Percentiles rank a stretch among this genome's conserved stretches.
Conservation (phyloP, 345 rosid genomes). For the Syzygium aqueum region DNA sequence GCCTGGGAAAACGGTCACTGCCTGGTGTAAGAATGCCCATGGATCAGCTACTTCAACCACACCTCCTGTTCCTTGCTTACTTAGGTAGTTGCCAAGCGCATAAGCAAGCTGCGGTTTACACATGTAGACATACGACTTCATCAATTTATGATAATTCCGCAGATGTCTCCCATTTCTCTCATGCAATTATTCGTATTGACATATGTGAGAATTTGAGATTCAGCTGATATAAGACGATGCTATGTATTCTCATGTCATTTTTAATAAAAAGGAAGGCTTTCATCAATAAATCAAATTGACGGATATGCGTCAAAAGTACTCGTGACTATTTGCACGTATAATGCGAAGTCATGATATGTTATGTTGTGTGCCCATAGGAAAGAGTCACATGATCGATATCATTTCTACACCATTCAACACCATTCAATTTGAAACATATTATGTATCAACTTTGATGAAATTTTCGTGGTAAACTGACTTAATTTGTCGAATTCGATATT, state of each 20-base stretch:
- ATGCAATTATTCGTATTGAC: not conserved
- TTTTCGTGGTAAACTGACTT: not conserved
- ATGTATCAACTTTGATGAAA: not conserved
- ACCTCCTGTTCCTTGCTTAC: not conserved
- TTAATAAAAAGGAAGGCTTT: not conserved
- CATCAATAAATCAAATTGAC: not conserved
- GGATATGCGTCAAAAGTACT: not conserved
- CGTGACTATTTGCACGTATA: not conserved
- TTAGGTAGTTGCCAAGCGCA: not conserved
- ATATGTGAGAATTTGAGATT: not conserved
- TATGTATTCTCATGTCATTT: not conserved
- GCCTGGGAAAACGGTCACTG: not conserved
- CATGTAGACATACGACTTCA: not conserved
- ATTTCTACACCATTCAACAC: not conserved
- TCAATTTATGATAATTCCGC: not conserved
- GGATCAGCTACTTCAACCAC: not conserved
- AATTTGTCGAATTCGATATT: not conserved
- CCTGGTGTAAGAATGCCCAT: constrained; percentile 11
- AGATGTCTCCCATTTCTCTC: not conserved
- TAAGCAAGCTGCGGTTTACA: not conserved
- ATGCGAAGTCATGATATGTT: too few relatives aligned
- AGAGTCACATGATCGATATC: not conserved
- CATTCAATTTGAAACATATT: not conserved
- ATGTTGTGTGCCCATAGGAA: not conserved
- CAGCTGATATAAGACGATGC: not conserved